A percentile compares a stretch with the other conserved stretches of the same genome.
Evolutionary conservation across 208 protist genomes (phyloP).

Genomic region (Leishmania martiniquensis): DNA sequence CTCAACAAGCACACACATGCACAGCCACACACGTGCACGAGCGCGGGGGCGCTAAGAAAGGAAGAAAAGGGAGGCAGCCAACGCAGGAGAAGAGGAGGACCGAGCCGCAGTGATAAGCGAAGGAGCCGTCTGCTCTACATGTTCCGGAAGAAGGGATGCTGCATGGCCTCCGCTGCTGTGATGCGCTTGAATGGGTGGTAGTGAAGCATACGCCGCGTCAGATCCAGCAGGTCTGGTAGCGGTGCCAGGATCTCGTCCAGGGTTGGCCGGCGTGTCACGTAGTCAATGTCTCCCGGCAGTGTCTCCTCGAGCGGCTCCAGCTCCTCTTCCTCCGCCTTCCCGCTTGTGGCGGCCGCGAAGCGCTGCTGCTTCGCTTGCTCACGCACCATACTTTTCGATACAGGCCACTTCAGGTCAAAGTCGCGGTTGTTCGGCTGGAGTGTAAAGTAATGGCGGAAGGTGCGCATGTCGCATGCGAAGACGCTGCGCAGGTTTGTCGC

Average conservation of each 20-base stretch:
- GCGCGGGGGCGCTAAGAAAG: neutral
- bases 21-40: neutral
- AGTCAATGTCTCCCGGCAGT: slow-evolving; percentile 46
- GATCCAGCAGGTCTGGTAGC: slow-evolving; percentile 58
- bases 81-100: neutral
- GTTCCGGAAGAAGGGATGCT: slow-evolving; percentile 77
- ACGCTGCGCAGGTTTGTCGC: slow-evolving; percentile 32
- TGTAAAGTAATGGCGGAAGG: slow-evolving; percentile 65
- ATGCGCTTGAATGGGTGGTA: slow-evolving; percentile 92
- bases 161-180: slow-evolving; percentile 86
- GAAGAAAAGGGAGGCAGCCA: neutral
- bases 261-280: slow-evolving; percentile 58
- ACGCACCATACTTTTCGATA: slow-evolving; percentile 36
- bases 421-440: slow-evolving; percentile 38
- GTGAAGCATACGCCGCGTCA: slow-evolving; percentile 70
- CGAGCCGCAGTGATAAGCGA: slow-evolving; percentile 1
- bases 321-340: slow-evolving; percentile 30
- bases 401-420: slow-evolving; percentile 55
- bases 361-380: slow-evolving; percentile 34
- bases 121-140: slow-evolving; percentile 9
- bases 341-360: slow-evolving; percentile 17
- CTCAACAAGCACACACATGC: neutral
- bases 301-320: slow-evolving; percentile 39
- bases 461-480: slow-evolving; percentile 55
- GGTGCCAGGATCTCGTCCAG: slow-evolving; percentile 61